Evolutionary conservation across 495 filamentous ascomycete species (phyloP), one percentile per base, ranked within the genome.

Genomic region (Aspergillus sclerotioniger): DNA sequence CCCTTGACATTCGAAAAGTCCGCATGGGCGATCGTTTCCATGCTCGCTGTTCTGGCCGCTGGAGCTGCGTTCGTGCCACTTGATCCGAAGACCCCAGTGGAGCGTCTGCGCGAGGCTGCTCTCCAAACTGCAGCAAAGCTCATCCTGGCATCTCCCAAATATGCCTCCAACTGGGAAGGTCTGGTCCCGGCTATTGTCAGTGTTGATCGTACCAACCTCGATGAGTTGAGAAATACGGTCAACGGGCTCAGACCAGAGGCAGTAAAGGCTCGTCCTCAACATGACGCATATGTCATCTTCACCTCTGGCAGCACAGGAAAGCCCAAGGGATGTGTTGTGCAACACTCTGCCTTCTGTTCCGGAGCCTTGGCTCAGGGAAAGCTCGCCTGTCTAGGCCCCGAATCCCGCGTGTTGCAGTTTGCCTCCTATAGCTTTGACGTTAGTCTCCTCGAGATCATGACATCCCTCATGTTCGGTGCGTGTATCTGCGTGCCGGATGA

Each of bases 51-150:
- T 8, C 62, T 76, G 6, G 77, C 74, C 56, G 76, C 78, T 31
- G 82, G 82, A 1, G 76, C 71, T 16, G 77, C 72, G 0, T 74
- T 77, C 61, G 71, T 83, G 6, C 71, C 70, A 1, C 60, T 85
- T 4, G 80, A 83, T 57, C 68, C 74, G 6, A 62, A 65, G 0
- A 65, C 79, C 20, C 82, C 83, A 0, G 62, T 71, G 52, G 71
- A 72, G 8, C 72, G 82, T 15, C 66, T 82, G 33, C 64, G 70
- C 13, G 71, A 66, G 16, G 80, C 84, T 48, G 69, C 83, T 12
- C 62, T 78, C 20, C 47, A 61, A 3, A 61, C 48, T 25, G 44
- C 13, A 1, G 48, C 59, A n/a, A 49, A 53, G 10, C 41, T 61
- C 9, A 43, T 61, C 21, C 20, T 61, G 29, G 51, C 49, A 8